phyloP scores from a whole-genome alignment of 768 basidiomycete genomes.

The Boletus subparvulus region DNA sequence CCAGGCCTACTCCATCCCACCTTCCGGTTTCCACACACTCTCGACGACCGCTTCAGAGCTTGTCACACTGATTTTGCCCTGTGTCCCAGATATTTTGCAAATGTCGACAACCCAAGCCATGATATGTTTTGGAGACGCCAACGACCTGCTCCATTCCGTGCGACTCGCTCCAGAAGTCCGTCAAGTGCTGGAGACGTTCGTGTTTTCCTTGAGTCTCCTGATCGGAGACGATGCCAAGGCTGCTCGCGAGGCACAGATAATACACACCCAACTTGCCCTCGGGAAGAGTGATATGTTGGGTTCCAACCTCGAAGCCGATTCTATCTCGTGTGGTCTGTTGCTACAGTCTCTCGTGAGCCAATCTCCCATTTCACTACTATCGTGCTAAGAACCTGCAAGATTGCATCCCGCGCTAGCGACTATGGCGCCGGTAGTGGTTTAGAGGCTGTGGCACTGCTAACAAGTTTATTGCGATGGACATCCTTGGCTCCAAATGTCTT shows the following conservation, averaged over 20 bases:
- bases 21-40: slow-evolving; percentile 54
- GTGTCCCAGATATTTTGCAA: slow-evolving; percentile 59
- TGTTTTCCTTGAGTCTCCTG: slow-evolving; percentile 55
- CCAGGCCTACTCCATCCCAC: slow-evolving; percentile 52
- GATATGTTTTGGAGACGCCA: slow-evolving; percentile 47
- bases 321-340: slow-evolving; percentile 59
- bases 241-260: slow-evolving; percentile 68
- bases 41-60: slow-evolving; percentile 62
- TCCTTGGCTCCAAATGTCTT: slow-evolving; percentile 64
- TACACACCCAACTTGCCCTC: slow-evolving; percentile 62
- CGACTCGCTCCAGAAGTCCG: slow-evolving; percentile 53
- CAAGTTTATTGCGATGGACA: slow-evolving; percentile 58
- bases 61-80: slow-evolving; percentile 58
- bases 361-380: background rate
- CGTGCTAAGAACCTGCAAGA: slow-evolving; percentile 36
- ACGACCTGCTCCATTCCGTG: slow-evolving; percentile 51
- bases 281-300: slow-evolving; percentile 58
- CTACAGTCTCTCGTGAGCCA: slow-evolving; percentile 58
- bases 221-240: slow-evolving; percentile 70
- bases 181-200: slow-evolving; percentile 59
- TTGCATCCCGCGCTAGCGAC: slow-evolving; percentile 54
- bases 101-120: slow-evolving; percentile 61
- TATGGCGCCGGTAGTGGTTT: slow-evolving; percentile 62
- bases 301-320: slow-evolving; percentile 62
- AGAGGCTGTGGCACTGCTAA: slow-evolving; percentile 52